Base-by-base conservation (phyloP, 1,139 yeast genomes). In the Candida freyschussii region DNA sequence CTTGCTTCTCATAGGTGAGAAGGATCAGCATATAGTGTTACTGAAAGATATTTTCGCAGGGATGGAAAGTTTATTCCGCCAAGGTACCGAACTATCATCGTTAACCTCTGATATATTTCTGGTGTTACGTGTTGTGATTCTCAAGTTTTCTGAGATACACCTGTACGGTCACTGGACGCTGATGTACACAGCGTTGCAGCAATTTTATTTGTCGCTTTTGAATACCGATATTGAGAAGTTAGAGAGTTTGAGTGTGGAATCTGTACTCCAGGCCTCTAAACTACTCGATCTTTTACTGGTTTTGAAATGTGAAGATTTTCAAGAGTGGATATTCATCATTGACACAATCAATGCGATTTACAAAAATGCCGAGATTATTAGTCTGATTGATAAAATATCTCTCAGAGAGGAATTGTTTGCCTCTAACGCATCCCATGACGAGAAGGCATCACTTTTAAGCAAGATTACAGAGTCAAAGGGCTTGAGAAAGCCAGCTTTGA, bases 241-340 rank as follows among this genome's bases (percentile, higher is more conserved):
- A 28, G 49, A 57, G 5, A 56, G 57, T 2, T 63, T 69, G 6
- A 72, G 73, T 27, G 50, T 69, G n/a, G 53, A 56, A 19, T 53
- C 70, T 20, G 48, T 73, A 2, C 60, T 81, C 23, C 71, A 72
- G 35, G 82, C 80, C 0, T 80, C 87, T 50, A 89, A 87, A 55
- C 63, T 91, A 15, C 62, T 91, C 29, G 98, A 91, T 54, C 69
- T 82, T 26, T 55, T 87, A 17, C 56, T 89, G 16, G 63, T 82
- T 8, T 50, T 86, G 33, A 73, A 78, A 24, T 69, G 69, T 33
- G 96, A 87, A 51, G 95, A 86, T 34, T 89, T 91, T 57, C 62
- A 74, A 45, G 91, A 85, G 49, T 91, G 97, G 97, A 63, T 89
- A 2, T 91, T 86, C 55, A 72, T 89, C 11, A 70, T 80, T 21